Conservation (phyloP, 192 early-diverging fungal genomes). For the Coemansia sp. region DNA sequence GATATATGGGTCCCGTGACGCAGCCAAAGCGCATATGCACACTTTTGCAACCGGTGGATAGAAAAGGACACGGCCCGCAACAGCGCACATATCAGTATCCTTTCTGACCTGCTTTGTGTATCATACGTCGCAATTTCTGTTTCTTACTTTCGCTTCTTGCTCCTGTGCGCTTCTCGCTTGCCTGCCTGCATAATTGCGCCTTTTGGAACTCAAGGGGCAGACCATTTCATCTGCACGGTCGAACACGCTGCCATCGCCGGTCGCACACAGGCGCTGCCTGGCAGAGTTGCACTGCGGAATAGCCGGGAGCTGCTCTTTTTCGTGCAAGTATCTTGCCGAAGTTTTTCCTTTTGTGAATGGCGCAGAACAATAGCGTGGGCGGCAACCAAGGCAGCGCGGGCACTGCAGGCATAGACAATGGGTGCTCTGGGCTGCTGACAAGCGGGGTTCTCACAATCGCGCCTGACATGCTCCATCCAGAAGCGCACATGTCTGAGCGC, state of each 20-base stretch:
- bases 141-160: neutral
- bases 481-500: constrained; percentile 18
- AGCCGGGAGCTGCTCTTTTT: neutral
- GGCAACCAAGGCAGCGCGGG: neutral
- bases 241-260: neutral
- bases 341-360: constrained; percentile 10
- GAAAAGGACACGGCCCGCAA: neutral
- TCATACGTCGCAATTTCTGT: neutral
- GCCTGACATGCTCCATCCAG: constrained; percentile 9
- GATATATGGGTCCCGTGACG: neutral
- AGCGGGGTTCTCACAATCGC: constrained; percentile 11
- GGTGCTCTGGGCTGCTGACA: neutral
- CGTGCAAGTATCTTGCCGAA: neutral
- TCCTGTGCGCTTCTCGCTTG: neutral
- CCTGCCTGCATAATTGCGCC: neutral
- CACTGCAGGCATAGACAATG: constrained; percentile 7
- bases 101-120: constrained; percentile 1
- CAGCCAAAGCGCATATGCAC: neutral
- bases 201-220: neutral
- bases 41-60: neutral
- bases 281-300: neutral
- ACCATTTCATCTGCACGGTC: neutral
- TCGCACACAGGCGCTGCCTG: neutral
- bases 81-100: neutral
- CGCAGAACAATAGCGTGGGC: constrained; percentile 8